A percentile compares a stretch with the other conserved stretches of the same genome.
Conservation (phyloP, 2,329 filamentous ascomycete species). For the Fusarium coicis region DNA sequence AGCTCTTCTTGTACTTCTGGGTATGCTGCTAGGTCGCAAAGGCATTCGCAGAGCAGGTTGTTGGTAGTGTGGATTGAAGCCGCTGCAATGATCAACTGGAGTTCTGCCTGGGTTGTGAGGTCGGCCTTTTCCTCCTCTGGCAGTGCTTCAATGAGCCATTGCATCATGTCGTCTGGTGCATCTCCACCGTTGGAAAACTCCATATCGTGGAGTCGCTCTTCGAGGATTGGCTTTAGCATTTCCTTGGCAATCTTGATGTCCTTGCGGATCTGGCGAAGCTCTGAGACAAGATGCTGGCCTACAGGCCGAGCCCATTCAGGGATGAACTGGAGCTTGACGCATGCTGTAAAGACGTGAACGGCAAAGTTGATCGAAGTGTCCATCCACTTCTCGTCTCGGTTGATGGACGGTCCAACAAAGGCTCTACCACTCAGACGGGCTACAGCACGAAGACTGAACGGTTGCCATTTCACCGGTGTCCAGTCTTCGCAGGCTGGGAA, state of each 20-base stretch:
- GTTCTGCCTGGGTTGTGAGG: slow-evolving; percentile 52
- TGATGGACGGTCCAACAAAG: slow-evolving; percentile 63
- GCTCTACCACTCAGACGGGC: slow-evolving; percentile 64
- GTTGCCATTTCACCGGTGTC: slow-evolving; percentile 64
- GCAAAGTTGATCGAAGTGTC: slow-evolving; percentile 62
- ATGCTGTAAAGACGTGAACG: slow-evolving; percentile 59
- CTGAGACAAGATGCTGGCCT: slow-evolving; percentile 59
- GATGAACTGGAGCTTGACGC: slow-evolving; percentile 63
- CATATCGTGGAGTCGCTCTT: slow-evolving; percentile 56
- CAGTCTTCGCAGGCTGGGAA: slow-evolving; percentile 64
- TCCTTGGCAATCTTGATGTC: slow-evolving; percentile 56
- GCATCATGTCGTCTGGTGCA: slow-evolving; percentile 55
- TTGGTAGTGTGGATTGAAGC: slow-evolving; percentile 60
- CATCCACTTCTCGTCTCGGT: slow-evolving; percentile 65
- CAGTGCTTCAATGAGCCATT: slow-evolving; percentile 57
- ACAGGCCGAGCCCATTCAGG: slow-evolving; percentile 60
- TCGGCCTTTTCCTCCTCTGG: slow-evolving; percentile 53
- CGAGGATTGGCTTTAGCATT: slow-evolving; percentile 58
- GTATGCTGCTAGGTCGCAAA: slow-evolving; percentile 61
- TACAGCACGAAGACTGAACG: slow-evolving; percentile 62
- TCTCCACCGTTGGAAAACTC: slow-evolving; percentile 52
- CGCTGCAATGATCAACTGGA: slow-evolving; percentile 58
- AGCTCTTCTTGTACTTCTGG: slow-evolving; percentile 60
- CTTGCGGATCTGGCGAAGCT: slow-evolving; percentile 56
- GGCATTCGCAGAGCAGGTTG: slow-evolving; percentile 57